Evolutionary conservation across 495 filamentous ascomycete species (phyloP), one percentile per base, ranked within the genome.

Genomic region (Aspergillus carlsbadensis): DNA sequence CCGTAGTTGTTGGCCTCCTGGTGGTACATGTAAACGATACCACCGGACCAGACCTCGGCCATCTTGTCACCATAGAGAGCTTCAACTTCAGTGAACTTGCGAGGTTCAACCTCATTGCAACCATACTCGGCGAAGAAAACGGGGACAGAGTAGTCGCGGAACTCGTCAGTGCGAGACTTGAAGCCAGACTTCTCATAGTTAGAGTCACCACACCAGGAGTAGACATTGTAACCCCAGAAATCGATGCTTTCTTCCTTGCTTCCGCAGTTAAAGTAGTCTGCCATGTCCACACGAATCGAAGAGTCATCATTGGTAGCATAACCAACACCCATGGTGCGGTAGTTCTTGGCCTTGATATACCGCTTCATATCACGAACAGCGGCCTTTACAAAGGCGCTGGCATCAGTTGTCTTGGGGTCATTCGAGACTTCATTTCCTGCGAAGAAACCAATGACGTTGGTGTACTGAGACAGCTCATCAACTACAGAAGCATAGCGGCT

Each of bases 181-280:
- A 88, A 98, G 5, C 89, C 88, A 0, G 93, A 96, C 36, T 75
- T 62, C 54, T 78, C 66, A 63, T 86, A 91, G 40, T 48, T 65
- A 62, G 86, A 92, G 53, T 91, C 71, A 51, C 93, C 93, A 69
- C 93, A 97, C 92, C 92, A 98, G 26, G 88, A 91, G 77, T 97
- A 97, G 75, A 96, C 91, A 71, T 97, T 98, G 82, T 96, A 96
- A 51, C 93, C 93, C 87, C 90, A 96, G 78, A 90, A 97, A 70
- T 97, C 93, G 59, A 96, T 92, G 37, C 85, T 78, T 10, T 81
- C 78, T 1, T 72, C 70, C 48, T 75, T 50, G 36, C 84, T 69
- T 46, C 87, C 89, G 67, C 93, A 98, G 80, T 94, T 90, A 79
- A 98, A 94, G 75, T 92, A 98, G 67, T 90, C 70, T 22, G 90